A percentile compares a stretch with the other conserved stretches of the same genome.
Evolutionary conservation across 441 rosid species (phyloP).

Genomic region (Rhodomyrtus psidioides): DNA sequence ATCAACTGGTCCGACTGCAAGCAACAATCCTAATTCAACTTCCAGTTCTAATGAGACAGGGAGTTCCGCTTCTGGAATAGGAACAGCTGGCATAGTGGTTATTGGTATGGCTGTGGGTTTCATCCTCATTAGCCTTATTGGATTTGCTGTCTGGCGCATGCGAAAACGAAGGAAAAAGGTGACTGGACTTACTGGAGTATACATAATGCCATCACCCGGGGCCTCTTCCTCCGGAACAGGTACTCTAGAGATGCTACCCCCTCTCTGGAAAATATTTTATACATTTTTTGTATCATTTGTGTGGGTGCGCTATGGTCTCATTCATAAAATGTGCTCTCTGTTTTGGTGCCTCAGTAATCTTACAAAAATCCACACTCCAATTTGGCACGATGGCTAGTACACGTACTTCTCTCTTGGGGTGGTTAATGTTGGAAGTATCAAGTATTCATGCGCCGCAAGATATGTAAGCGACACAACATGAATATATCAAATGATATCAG

Average conservation of each 20-base stretch:
- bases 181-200: constrained; percentile 37
- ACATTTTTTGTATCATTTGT: not conserved
- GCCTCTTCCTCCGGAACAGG: constrained; percentile 60
- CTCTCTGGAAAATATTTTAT: not conserved
- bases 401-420: not conserved
- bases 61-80: constrained; percentile 11
- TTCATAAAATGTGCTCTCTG: not conserved
- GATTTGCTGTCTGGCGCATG: constrained; percentile 44
- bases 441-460: not conserved
- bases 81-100: constrained; percentile 35
- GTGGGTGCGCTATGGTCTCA: not conserved
- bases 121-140: constrained; percentile 47
- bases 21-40: not conserved
- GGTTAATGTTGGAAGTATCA: not conserved
- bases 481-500: not conserved
- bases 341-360: not conserved
- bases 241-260: constrained; percentile 14
- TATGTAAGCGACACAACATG: not conserved
- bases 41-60: constrained; percentile 2
- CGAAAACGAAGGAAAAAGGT: constrained; percentile 40
- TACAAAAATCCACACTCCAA: not conserved
- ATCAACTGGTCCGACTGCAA: constrained; percentile 17
- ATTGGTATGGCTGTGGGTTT: constrained; percentile 40
- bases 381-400: not conserved
- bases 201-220: constrained; percentile 55